A percentile compares a stretch with the other conserved stretches of the same genome.
These are phyloP conservation scores for Gossypium australe DNA, from an alignment of 345 rosid genomes.

Conservation along the genomic window DNA sequence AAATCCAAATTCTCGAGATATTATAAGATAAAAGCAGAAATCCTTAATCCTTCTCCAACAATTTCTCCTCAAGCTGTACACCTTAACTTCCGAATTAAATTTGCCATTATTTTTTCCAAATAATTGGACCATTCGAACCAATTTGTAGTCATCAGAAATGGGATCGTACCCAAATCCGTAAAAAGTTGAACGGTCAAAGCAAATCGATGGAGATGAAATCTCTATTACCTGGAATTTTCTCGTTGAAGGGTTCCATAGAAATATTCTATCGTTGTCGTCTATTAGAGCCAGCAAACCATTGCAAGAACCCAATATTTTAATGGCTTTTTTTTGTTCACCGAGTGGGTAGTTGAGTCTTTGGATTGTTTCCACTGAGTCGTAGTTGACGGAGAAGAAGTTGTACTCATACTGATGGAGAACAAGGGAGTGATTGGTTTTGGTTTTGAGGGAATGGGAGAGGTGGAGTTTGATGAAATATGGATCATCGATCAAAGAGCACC, in stretches of 20 bases:
- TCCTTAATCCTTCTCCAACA: constrained; percentile 33
- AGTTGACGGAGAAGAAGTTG: no score
- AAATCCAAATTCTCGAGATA: constrained; percentile 31
- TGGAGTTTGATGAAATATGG: no score
- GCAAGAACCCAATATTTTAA: no score
- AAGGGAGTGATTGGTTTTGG: background rate
- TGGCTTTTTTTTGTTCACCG: background rate
- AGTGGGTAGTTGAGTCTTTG: no score
- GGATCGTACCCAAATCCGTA: constrained; percentile 43
- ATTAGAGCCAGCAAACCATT: no score
- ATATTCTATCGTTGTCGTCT: no score
- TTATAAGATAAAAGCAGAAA: constrained; percentile 29
- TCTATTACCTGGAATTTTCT: no score
- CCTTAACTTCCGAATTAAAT: constrained; percentile 23
- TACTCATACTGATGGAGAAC: background rate
- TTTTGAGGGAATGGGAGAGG: no score
- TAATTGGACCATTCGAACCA: constrained; percentile 30
- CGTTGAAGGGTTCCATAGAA: no score
- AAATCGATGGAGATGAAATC: no score
- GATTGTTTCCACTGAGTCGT: no score
- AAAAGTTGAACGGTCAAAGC: background rate
- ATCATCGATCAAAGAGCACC: background rate
- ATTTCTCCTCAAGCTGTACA: constrained; percentile 34
- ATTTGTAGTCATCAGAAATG: constrained; percentile 27
- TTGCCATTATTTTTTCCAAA: background rate